phyloP scores from a whole-genome alignment of 805 yeast genomes.

The Metschnikowia koreensis region DNA sequence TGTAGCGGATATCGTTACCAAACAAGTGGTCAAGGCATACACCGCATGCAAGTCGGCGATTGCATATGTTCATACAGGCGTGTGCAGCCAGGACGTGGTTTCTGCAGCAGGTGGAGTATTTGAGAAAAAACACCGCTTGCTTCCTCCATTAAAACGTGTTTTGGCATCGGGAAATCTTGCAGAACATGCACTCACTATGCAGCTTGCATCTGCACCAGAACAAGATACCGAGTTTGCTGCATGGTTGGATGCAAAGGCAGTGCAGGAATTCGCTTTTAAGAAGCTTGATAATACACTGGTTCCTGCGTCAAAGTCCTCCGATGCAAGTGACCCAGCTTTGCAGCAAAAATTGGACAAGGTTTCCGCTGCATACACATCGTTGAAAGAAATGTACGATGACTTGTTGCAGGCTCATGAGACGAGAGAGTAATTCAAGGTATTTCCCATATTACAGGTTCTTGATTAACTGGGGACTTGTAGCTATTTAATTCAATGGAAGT shows the following conservation, averaged over 20 bases:
- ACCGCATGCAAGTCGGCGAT: constrained; percentile 39
- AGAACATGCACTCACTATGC: constrained; percentile 45
- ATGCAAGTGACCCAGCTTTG: constrained; percentile 24
- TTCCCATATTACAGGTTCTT: too few species aligned
- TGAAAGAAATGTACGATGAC: constrained; percentile 59
- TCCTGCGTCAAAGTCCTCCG: neutral
- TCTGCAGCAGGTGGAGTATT: constrained; percentile 11
- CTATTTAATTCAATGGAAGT: too few species aligned
- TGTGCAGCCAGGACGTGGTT: constrained; percentile 22
- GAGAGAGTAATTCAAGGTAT: neutral
- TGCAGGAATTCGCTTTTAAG: constrained; percentile 53
- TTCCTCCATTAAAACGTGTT: constrained; percentile 68
- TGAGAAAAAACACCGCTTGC: constrained; percentile 41
- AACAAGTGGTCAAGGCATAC: constrained; percentile 62
- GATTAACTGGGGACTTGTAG: too few species aligned
- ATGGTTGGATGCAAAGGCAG: constrained; percentile 48
- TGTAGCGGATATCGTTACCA: constrained; percentile 66
- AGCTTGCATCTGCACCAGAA: constrained; percentile 28
- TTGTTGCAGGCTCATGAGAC: constrained; percentile 30
- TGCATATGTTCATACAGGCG: constrained; percentile 26
- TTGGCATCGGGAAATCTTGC: constrained; percentile 40
- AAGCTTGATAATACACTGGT: constrained; percentile 1
- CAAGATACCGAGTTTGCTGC: constrained; percentile 40
- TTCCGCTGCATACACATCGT: constrained; percentile 57
- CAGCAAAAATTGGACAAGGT: constrained; percentile 48